Percentiles rank a stretch among this genome's conserved stretches.
Evolutionary conservation across 106 monocot species (phyloP).

Genomic region (Alisma plantagoaquatica): DNA sequence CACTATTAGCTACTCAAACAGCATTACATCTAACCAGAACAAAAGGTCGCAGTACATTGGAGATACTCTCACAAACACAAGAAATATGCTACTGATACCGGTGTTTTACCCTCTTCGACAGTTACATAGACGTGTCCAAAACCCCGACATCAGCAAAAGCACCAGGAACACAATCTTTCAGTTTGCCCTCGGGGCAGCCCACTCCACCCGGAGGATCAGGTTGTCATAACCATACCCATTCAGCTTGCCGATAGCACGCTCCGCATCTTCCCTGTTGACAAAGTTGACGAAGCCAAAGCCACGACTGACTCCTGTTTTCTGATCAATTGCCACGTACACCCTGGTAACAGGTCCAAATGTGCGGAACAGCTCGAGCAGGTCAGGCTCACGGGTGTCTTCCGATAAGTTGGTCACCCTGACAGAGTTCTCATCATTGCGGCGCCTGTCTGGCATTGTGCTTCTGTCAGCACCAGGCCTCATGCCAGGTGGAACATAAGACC

Average conservation of each 20-base stretch:
- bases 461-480: conserved; percentile 43
- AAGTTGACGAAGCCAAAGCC: conserved; percentile 96
- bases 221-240: conserved; percentile 97
- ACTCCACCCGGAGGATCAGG: conserved; percentile 83
- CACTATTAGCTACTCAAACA: no score
- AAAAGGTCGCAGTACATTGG: no score
- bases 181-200: conserved; percentile 81
- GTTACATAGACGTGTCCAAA: no score
- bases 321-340: conserved; percentile 80
- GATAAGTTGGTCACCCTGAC: conserved; percentile 88
- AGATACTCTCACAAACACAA: no score
- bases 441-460: conserved; percentile 32
- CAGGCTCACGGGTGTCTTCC: conserved; percentile 84
- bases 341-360: conserved; percentile 76
- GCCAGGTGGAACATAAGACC: conserved; percentile 53
- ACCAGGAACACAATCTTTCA: no score
- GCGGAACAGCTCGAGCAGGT: conserved; percentile 83
- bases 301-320: conserved; percentile 74
- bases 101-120: no score
- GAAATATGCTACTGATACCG: no score
- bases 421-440: conserved; percentile 89
- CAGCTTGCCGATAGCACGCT: conserved; percentile 81
- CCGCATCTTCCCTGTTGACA: conserved; percentile 74
- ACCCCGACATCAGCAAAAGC: no score
- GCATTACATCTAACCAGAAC: no score